Conservation (phyloP, 139 green algal species). For the Chlamydomonas sphaeroides region DNA sequence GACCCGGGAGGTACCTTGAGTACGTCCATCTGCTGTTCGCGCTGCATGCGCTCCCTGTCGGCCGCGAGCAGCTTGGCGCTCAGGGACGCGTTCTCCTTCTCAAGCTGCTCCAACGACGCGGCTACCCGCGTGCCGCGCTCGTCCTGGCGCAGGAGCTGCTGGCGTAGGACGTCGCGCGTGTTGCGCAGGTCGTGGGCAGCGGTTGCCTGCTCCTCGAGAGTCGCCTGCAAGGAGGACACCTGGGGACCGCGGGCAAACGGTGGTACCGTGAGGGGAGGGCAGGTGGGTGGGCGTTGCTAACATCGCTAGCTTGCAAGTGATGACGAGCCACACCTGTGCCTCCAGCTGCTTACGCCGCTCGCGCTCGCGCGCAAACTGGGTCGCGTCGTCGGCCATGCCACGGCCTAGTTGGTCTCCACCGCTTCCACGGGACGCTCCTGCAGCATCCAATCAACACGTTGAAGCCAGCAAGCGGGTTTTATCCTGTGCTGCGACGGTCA, state of each 20-base stretch:
- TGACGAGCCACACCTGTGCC: background rate
- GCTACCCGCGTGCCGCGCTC: background rate
- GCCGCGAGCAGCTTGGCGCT: slow-evolving; percentile 2
- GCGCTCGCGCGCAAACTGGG: background rate
- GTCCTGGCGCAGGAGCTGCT: background rate
- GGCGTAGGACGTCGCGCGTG: background rate
- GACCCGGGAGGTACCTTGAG: too few relatives aligned
- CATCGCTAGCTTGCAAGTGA: background rate
- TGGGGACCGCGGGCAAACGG: background rate
- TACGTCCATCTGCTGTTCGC: too few relatives aligned
- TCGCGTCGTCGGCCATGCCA: too few relatives aligned
- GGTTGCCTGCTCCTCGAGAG: background rate
- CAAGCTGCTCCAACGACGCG: background rate
- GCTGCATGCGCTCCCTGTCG: background rate
- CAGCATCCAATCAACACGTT: too few relatives aligned
- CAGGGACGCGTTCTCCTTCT: background rate
- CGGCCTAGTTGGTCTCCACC: too few relatives aligned
- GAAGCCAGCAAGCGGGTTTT: too few relatives aligned
- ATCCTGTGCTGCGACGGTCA: too few relatives aligned
- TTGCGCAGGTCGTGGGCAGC: background rate
- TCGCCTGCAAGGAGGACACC: slow-evolving; percentile 7
- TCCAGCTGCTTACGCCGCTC: background rate
- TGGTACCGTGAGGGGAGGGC: background rate
- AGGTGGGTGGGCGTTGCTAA: background rate
- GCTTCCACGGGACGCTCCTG: too few relatives aligned